Base-by-base conservation (phyloP, 2,329 filamentous ascomycete species). In the Exophiala mesophila region DNA sequence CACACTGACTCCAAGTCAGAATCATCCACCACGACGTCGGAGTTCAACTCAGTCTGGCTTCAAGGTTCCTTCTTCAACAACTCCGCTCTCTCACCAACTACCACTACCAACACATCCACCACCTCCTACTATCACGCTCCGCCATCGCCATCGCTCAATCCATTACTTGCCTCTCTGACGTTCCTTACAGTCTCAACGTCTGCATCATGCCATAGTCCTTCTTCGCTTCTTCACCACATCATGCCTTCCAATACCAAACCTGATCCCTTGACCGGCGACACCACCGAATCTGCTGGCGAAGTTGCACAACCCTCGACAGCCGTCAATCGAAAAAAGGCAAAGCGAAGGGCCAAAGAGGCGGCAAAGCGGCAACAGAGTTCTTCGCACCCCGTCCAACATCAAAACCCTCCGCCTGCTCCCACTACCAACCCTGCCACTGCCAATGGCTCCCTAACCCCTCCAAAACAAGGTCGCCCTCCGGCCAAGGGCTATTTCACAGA, bases 311-410 rank as follows among this genome's bases (percentile, higher is more conserved):
- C 71, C 32, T 71, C 70, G 32, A 59, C 72, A 6, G 9, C 17
- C 12, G 83, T 89, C 38, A 96, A 95, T 67, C 81, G 86, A 61
- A 96, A 96, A 74, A 97, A 96, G 72, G 85, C 92, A 65, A 96
- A 95, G 73, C 80, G 89, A 55, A 79, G 89, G 54, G 83, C 86
- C 60, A 96, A 96, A 64, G 73, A 78, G 66, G 85, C 84, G 23
- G 84, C 86, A 21, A 83, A 82, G 47, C 78, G 83, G 59, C 77
- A 77, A 20, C 78, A 74, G 32, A 73, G 73, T 21, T 69, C 70
- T 53, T 66, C 69, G 50, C 6, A 33, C n/a, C 29, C 39, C 16
- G 6, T 12, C 6, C 6, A 26, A 6, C 23, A 26, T 12, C 34
- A 45, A 16, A 16, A 34, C 5, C 12, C 23, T 7, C 23, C 6